A percentile compares a stretch with the other conserved stretches of the same genome.
These are phyloP conservation scores for Podila horticola DNA, from an alignment of 192 early-diverging fungal genomes.

Conservation along the genomic window DNA sequence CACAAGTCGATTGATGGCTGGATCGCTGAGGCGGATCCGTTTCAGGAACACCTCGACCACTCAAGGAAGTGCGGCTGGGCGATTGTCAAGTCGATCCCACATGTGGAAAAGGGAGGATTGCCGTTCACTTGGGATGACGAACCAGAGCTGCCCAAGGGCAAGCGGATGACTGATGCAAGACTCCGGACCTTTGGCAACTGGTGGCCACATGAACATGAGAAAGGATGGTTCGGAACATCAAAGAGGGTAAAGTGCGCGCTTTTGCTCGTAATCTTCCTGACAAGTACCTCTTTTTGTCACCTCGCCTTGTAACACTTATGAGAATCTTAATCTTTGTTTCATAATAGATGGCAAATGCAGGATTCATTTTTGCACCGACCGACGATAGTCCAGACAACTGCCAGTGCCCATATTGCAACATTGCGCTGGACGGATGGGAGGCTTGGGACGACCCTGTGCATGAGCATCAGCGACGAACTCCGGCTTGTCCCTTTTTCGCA, in stretches of 20 bases:
- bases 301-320: neutral
- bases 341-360: constrained; percentile 51
- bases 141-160: constrained; percentile 29
- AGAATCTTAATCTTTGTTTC: neutral
- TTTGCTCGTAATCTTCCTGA: neutral
- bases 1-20: constrained; percentile 46
- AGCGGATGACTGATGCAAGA: constrained; percentile 43
- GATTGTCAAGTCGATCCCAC: constrained; percentile 20
- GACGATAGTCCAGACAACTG: constrained; percentile 37
- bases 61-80: constrained; percentile 40
- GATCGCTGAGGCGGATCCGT: constrained; percentile 28
- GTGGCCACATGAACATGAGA: constrained; percentile 47
- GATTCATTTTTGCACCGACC: constrained; percentile 43
- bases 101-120: constrained; percentile 7
- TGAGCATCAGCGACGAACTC: constrained; percentile 44
- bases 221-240: constrained; percentile 36
- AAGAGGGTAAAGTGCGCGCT: constrained; percentile 15
- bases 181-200: constrained; percentile 50
- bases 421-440: constrained; percentile 50
- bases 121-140: constrained; percentile 47
- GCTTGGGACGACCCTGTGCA: constrained; percentile 46
- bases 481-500: constrained; percentile 44
- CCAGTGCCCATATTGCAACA: constrained; percentile 44
- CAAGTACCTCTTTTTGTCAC: neutral
- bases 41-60: constrained; percentile 33